Evolutionary conservation across 1,284 basidiomycete species (phyloP), one percentile per base, ranked within the genome.

Genomic region (Apiotrichum brassicae): DNA sequence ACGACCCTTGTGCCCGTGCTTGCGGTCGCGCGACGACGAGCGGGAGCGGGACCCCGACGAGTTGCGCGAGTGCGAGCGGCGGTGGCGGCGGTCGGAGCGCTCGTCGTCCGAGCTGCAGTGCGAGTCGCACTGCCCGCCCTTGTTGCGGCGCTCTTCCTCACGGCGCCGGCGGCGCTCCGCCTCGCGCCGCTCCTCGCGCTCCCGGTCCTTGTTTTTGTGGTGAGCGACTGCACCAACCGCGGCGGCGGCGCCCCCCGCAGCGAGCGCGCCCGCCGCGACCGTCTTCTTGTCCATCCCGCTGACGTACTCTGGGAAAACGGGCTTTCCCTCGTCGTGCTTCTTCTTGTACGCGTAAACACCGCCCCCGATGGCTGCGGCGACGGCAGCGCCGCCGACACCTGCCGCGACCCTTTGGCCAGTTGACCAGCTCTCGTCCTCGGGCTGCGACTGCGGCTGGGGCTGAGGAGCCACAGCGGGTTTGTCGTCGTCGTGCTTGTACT

Each of bases 271-370:
- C 9, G 24, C 13, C 5, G 28, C 40, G 12, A 32, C 3, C 40
- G n/a, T n/a, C n/a, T n/a, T n/a, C n/a, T n/a, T n/a, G n/a, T n/a
- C n/a, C n/a, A n/a, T n/a, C n/a, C n/a, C n/a, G n/a, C n/a, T n/a
- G n/a, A n/a, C n/a, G n/a, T n/a, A n/a, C n/a, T n/a, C 28, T 30
- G 28, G 28, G 28, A 14, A 30, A 30, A 30, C 28, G 28, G 28
- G 23, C 22, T 44, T 18, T 20, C 49, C 35, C 19, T 32, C 20
- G 39, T 53, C 46, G 18, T 48, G 14, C 33, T 53, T 33, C 51
- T 49, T 48, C 28, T 53, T 53, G 46, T 45, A 38, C 4, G 46
- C 51, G 35, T 53, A 53, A 13, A 39, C 34, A 8, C 46, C 47
- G 7, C 24, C 45, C 13, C 38, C 22, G 24, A 35, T 42, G 8